Conservation (phyloP, 352 stramenopile species). For the Phytophthora europaea region DNA sequence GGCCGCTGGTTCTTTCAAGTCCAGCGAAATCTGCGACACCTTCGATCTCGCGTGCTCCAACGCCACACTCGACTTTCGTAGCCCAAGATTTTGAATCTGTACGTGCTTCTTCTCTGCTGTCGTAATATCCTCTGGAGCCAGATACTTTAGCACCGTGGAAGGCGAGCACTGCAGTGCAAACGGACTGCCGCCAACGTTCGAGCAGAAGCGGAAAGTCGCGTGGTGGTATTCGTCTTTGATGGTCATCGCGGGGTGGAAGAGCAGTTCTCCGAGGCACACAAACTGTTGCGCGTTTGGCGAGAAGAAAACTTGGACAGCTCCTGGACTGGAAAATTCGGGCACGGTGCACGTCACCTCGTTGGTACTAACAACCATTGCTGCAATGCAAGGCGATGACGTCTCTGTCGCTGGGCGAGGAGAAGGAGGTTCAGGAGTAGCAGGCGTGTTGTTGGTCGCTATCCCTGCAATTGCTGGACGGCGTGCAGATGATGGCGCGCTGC, state of each 20-base stretch:
- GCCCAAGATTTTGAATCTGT: constrained; percentile 36
- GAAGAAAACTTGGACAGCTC: constrained; percentile 60
- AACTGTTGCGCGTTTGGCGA: constrained; percentile 85
- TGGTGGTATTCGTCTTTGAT: constrained; percentile 58
- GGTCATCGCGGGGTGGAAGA: constrained; percentile 61
- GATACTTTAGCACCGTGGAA: constrained; percentile 61
- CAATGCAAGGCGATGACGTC: constrained; percentile 52
- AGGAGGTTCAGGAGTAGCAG: constrained; percentile 1
- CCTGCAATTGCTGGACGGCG: constrained; percentile 15
- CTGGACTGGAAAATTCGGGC: constrained; percentile 59
- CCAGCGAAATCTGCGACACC: not conserved
- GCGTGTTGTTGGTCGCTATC: not conserved
- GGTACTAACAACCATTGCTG: constrained; percentile 53
- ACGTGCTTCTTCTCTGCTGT: constrained; percentile 49
- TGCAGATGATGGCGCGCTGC: not conserved
- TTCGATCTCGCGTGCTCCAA: constrained; percentile 9
- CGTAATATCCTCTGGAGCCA: constrained; percentile 49
- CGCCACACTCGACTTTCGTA: constrained; percentile 28
- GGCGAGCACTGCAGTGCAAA: constrained; percentile 67
- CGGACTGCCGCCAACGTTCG: constrained; percentile 64
- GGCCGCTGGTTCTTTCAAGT: constrained; percentile 1
- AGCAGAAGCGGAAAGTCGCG: constrained; percentile 60
- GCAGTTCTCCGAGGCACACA: constrained; percentile 62
- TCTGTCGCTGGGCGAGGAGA: constrained; percentile 2
- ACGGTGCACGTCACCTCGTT: constrained; percentile 66